Evolutionary conservation across 345 rosid species (phyloP).

Genomic region (Gossypioides kirkii): DNA sequence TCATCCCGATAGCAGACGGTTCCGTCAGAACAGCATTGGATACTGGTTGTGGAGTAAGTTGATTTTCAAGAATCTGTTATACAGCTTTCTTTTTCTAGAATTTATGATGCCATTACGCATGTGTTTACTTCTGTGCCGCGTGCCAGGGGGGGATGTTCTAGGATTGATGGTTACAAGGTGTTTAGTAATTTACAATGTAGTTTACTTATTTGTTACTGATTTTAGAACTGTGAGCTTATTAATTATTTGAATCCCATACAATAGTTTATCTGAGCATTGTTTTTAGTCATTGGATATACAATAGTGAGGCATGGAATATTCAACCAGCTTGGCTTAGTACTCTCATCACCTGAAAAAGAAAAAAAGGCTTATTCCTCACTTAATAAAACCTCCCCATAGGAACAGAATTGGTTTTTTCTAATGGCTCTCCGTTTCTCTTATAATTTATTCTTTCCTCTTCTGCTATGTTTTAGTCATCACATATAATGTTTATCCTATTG

Average conservation of each 20-base stretch:
- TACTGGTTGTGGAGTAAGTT: conserved; percentile 94
- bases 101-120: background rate
- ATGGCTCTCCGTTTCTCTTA: background rate
- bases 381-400: background rate
- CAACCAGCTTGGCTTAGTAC: background rate
- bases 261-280: background rate
- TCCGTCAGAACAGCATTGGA: conserved; percentile 89
- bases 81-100: background rate
- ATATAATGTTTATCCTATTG: too few relatives aligned
- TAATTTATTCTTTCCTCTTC: background rate
- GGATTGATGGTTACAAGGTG: background rate
- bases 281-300: background rate
- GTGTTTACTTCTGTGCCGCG: background rate
- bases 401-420: background rate
- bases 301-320: background rate
- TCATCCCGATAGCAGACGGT: conserved; percentile 87
- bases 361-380: background rate
- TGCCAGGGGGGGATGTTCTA: background rate
- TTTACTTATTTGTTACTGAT: background rate
- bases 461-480: background rate
- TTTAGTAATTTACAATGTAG: background rate
- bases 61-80: conserved; percentile 2
- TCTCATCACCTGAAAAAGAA: too few relatives aligned
- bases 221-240: background rate
- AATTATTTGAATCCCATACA: background rate